Percentiles rank a stretch among this genome's conserved stretches.
Evolutionary conservation across 2,329 filamentous ascomycete genomes (phyloP).

Genomic region (Drechslera avenae): DNA sequence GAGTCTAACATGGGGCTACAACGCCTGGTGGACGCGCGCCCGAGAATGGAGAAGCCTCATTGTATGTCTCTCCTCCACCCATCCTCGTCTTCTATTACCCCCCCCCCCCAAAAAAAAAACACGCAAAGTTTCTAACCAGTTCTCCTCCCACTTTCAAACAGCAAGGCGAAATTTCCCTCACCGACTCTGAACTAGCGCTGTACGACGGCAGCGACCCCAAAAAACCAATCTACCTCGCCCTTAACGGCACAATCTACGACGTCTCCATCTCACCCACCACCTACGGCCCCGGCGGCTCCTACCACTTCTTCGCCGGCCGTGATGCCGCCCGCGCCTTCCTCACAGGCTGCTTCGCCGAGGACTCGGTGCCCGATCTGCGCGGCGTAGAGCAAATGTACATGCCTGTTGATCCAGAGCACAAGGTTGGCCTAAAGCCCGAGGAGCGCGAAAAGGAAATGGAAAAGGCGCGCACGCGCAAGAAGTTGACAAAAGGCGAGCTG

Average conservation of each 20-base stretch:
- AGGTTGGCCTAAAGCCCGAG: slow-evolving; percentile 24
- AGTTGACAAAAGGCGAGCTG: slow-evolving; percentile 40
- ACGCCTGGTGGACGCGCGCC: slow-evolving; percentile 46
- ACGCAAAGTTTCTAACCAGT: neutral
- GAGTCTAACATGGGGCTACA: slow-evolving; percentile 48
- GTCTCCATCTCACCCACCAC: slow-evolving; percentile 64
- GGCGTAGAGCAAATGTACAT: slow-evolving; percentile 87
- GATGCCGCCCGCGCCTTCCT: slow-evolving; percentile 90
- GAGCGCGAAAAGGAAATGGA: slow-evolving; percentile 36
- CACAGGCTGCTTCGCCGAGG: slow-evolving; percentile 88
- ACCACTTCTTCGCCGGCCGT: slow-evolving; percentile 82
- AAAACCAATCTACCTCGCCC: slow-evolving; percentile 85
- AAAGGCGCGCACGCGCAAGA: slow-evolving; percentile 28
- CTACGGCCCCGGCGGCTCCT: slow-evolving; percentile 76
- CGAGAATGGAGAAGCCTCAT: slow-evolving; percentile 42
- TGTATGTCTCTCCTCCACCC: slow-evolving; percentile 23
- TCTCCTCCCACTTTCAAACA: slow-evolving; percentile 28
- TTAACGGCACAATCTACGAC: slow-evolving; percentile 87
- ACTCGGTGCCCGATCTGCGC: slow-evolving; percentile 80
- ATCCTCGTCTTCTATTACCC: too few relatives aligned
- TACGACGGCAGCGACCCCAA: slow-evolving; percentile 78
- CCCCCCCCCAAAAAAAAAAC: neutral
- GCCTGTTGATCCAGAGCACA: slow-evolving; percentile 64
- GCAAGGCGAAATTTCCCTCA: slow-evolving; percentile 69
- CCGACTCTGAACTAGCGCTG: slow-evolving; percentile 70